Evolutionary conservation across 148 eudicot genomes (phyloP).

Genomic region (Beta vulgaris): DNA sequence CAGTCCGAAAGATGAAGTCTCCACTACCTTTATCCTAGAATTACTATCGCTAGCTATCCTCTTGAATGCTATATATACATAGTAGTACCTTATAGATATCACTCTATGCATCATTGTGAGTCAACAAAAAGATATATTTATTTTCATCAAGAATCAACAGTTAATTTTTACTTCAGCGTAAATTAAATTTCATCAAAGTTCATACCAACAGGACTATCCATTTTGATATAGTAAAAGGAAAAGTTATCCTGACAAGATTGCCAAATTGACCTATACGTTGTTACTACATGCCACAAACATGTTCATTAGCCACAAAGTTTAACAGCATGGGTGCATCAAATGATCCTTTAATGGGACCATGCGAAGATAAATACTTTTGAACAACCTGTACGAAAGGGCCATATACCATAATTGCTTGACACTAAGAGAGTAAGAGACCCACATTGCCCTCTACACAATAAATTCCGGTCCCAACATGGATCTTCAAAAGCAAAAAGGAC

Average conservation of each 20-base stretch:
- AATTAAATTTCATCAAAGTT: too few relatives aligned
- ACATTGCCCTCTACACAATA: background rate
- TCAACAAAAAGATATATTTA: background rate
- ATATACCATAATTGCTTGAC: too few relatives aligned
- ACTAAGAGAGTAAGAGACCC: too few relatives aligned
- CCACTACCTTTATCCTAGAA: background rate
- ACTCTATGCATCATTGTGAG: too few relatives aligned
- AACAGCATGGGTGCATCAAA: conserved; percentile 3
- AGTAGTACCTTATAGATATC: background rate
- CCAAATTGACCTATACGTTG: background rate
- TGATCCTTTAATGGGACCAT: background rate
- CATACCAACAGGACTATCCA: background rate
- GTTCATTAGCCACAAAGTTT: background rate
- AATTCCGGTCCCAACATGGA: background rate
- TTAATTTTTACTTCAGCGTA: too few relatives aligned
- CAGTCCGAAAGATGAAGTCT: background rate
- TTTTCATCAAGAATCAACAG: too few relatives aligned
- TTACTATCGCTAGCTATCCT: background rate
- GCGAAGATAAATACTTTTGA: background rate
- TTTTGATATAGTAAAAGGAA: background rate
- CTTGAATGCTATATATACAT: background rate
- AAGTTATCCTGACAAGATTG: background rate
- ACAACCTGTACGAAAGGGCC: background rate
- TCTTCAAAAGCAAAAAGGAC: background rate
- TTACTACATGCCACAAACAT: background rate